Base-by-base conservation (phyloP, 2,329 filamentous ascomycete species). In the Hymenoscyphus fructigenus region DNA sequence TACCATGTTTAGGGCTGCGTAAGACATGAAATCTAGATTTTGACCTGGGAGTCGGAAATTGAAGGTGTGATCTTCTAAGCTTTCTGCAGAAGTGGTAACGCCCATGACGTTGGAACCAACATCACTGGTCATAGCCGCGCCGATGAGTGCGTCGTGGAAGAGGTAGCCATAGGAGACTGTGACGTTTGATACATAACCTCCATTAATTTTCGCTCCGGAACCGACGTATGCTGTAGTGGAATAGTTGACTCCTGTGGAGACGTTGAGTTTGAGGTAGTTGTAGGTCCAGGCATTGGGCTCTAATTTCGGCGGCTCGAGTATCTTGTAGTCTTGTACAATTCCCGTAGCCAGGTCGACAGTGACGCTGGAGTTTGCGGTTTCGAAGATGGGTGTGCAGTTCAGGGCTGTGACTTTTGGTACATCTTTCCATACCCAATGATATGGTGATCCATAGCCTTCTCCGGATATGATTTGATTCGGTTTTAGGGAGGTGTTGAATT, bases 321-420 rank as follows among this genome's bases (percentile, higher is more conserved):
- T 63, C 1, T 36, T 63, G 50, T 69, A 65, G 60, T 65, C 55
- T 36, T 65, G 59, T 1, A 69, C 64, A 17, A 60, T 57, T 4
- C 60, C 62, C 17, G 61, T 59, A 3, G 32, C 41, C 4, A 61
- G 32, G 58, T 63, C 67, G n/a, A 67, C 61, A 9, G 47, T 65
- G 2, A 69, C 62, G 29, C 38, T 67, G 15, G 64, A 61, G 60
- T 63, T 65, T 5, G 67, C 59, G 28, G 61, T 32, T 57, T 69
- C 67, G 41, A 66, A 67, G n/a, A 67, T 62, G 9, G 67, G 65
- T 15, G 61, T 63, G 44, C 67, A 69, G 15, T 69, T 69, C 41
- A 67, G 20, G 34, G 66, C 65, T 15, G 62, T 66, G 6, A 69
- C 64, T 57, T 66, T 47, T 0, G 67, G 67, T 17, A 67, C 58